A percentile compares a stretch with the other conserved stretches of the same genome.
These are phyloP conservation scores for Gleditsia sinensis DNA, from an alignment of 306 rosid species.

Conservation along the genomic window DNA sequence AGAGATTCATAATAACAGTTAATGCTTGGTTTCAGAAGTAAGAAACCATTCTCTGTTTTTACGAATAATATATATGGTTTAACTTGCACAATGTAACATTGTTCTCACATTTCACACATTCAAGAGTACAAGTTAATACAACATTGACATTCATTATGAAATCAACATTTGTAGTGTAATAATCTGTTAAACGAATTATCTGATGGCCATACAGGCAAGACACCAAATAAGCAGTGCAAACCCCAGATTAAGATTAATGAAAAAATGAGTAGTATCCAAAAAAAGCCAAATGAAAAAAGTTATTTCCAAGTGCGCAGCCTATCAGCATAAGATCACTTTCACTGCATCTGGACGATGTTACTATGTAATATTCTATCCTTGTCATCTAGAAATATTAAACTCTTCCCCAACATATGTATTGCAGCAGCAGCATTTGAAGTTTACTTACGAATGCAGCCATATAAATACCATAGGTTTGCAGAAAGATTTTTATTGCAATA, in stretches of 20 bases:
- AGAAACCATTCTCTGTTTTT: conserved; percentile 7
- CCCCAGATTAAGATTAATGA: conserved; percentile 44
- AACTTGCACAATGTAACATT: conserved; percentile 15
- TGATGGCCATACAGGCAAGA: conserved; percentile 68
- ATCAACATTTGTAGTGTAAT: neutral
- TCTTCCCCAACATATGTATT: neutral
- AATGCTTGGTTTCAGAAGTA: neutral
- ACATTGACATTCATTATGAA: neutral
- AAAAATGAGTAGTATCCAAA: neutral
- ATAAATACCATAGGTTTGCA: neutral
- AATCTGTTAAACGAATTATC: conserved; percentile 46
- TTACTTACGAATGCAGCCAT: neutral
- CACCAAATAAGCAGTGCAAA: conserved; percentile 66
- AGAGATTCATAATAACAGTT: neutral
- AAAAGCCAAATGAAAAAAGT: conserved; percentile 13
- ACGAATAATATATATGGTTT: conserved; percentile 6
- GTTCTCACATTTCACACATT: conserved; percentile 7
- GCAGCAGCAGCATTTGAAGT: neutral
- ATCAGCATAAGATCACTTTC: conserved; percentile 23
- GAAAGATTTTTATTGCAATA: conserved; percentile 6
- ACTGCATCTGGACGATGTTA: conserved; percentile 15
- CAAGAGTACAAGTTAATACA: conserved; percentile 2
- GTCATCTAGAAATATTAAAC: neutral
- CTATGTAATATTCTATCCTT: neutral
- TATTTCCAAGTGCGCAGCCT: neutral